Percentiles rank a stretch among this genome's conserved stretches.
Conservation (phyloP, 495 filamentous ascomycete species). For the Tuber magnatum region DNA sequence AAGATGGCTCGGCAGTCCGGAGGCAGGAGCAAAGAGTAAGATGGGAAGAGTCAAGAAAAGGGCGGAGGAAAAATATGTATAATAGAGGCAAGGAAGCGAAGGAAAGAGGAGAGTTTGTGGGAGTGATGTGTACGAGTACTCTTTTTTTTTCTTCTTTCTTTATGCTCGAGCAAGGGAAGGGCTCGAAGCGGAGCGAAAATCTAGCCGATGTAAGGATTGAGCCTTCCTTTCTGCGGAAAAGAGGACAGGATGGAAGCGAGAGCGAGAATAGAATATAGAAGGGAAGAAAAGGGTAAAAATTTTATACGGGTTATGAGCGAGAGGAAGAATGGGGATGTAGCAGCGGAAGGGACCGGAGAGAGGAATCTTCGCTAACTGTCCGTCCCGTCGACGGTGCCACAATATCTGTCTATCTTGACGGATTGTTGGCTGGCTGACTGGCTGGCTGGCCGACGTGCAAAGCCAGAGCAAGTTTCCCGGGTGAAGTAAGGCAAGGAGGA, state of each 20-base stretch:
- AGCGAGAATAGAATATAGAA: not conserved
- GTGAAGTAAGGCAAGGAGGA: not conserved
- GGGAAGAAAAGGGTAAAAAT: not conserved
- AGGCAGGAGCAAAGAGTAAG: not conserved
- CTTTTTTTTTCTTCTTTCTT: too few relatives aligned
- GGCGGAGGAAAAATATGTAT: not conserved
- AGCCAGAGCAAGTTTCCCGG: not conserved
- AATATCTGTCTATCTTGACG: not conserved
- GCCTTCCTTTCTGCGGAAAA: not conserved
- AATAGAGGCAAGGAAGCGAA: not conserved
- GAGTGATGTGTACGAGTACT: not conserved
- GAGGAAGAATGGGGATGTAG: constrained; percentile 3
- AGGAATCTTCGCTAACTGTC: not conserved
- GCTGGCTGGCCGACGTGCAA: not conserved
- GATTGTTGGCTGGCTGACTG: not conserved
- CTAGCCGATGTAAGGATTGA: not conserved
- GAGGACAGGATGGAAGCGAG: not conserved
- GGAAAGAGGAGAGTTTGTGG: not conserved
- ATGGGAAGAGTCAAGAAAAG: not conserved
- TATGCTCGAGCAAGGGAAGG: not conserved
- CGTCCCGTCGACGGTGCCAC: not conserved
- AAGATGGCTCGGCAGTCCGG: not conserved
- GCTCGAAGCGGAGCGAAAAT: not conserved
- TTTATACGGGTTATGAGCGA: not conserved
- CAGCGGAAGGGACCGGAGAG: constrained; percentile 5